phyloP scores from a whole-genome alignment of 2,329 filamentous ascomycete genomes.

The Aspergillus thermomutatus region DNA sequence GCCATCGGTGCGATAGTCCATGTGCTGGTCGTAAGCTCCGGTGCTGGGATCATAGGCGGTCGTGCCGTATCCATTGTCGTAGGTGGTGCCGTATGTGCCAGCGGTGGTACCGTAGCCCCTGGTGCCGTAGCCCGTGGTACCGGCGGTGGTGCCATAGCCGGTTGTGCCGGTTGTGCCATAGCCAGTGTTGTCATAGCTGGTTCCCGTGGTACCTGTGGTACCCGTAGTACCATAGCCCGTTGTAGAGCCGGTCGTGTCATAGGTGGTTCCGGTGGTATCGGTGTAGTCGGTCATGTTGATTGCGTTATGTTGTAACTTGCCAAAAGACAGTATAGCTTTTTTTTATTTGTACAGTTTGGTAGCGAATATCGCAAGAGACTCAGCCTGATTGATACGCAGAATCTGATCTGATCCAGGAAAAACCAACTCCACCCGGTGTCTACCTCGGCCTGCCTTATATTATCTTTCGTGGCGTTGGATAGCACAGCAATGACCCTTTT shows the following conservation, averaged over 20 bases:
- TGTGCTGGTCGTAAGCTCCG: constrained; percentile 33
- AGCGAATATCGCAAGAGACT: background rate
- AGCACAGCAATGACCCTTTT: constrained; percentile 9
- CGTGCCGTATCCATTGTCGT: constrained; percentile 25
- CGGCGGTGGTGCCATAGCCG: constrained; percentile 13
- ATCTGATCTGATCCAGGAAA: background rate
- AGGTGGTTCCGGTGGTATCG: constrained; percentile 7
- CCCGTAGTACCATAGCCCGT: constrained; percentile 14
- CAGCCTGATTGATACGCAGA: background rate
- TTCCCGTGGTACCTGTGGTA: constrained; percentile 8
- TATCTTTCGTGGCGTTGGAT: constrained; percentile 13
- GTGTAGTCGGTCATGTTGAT: constrained; percentile 6
- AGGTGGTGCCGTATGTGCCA: constrained; percentile 19
- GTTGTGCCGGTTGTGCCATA: constrained; percentile 16
- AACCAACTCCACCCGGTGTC: background rate
- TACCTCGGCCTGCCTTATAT: constrained; percentile 11
- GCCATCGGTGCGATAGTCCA: constrained; percentile 28
- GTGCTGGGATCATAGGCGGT: constrained; percentile 24
- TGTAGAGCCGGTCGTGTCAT: background rate
- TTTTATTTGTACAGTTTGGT: background rate
- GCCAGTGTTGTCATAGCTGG: constrained; percentile 14
- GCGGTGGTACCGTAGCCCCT: constrained; percentile 9
- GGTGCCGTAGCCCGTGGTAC: constrained; percentile 11
- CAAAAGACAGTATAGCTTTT: background rate
- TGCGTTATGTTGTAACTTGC: background rate